Conservation (phyloP, 106 monocot species). For the Dendrobium officinale region DNA sequence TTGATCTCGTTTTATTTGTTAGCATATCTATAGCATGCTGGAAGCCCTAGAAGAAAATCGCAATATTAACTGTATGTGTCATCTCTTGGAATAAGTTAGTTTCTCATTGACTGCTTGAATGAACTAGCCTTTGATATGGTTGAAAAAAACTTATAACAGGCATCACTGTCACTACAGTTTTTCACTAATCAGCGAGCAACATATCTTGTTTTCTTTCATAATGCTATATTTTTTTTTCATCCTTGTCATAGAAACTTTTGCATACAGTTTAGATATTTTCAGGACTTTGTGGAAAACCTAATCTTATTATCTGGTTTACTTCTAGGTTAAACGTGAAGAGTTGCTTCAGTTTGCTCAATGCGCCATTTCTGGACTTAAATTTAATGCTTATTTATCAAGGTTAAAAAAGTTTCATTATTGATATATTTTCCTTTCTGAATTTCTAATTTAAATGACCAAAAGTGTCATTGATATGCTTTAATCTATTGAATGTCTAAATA, state of each 20-base stretch:
- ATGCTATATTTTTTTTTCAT: background rate
- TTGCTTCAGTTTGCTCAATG: conserved; percentile 91
- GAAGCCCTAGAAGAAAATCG: background rate
- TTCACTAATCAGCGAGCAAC: background rate
- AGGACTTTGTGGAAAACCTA: background rate
- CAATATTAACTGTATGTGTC: background rate
- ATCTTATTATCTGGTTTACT: background rate
- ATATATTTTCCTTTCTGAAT: background rate
- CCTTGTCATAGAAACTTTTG: conserved; percentile 1
- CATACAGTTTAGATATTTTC: background rate
- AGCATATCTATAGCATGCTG: background rate
- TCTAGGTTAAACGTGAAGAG: conserved; percentile 89
- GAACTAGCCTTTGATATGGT: background rate
- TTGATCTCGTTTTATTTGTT: background rate
- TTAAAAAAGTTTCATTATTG: conserved; percentile 9
- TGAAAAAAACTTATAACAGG: background rate
- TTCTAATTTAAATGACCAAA: background rate
- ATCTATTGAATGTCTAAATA: background rate
- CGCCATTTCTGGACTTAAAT: conserved; percentile 81
- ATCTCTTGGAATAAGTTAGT: background rate
- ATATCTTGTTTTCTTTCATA: background rate
- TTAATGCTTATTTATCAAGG: conserved; percentile 80
- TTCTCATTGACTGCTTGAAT: background rate
- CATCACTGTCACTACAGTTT: background rate
- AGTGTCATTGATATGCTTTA: background rate